Percentiles rank a stretch among this genome's conserved stretches.
phyloP scores from a whole-genome alignment of 2,329 filamentous ascomycete species.

The Calonectria pseudoturangicola region DNA sequence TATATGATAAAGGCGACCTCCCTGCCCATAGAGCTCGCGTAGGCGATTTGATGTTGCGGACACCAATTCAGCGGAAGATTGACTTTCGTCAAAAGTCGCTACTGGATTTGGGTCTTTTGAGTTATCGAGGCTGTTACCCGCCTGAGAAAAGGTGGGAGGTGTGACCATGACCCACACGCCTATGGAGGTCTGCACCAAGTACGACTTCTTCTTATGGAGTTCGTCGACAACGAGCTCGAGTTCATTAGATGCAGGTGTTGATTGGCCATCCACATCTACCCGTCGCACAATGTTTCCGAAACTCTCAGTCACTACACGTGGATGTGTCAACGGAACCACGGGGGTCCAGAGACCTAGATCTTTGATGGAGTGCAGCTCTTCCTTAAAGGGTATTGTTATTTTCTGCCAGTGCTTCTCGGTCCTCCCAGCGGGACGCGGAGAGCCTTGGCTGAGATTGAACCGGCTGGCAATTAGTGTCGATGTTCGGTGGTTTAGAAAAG shows the following conservation, averaged over 20 bases:
- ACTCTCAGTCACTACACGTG: conserved; percentile 77
- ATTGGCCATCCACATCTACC: conserved; percentile 69
- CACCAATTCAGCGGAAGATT: conserved; percentile 48
- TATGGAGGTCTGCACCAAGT: conserved; percentile 66
- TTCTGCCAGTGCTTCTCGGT: conserved; percentile 64
- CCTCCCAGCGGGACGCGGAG: conserved; percentile 51
- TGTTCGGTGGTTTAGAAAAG: conserved; percentile 81
- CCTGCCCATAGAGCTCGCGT: conserved; percentile 61
- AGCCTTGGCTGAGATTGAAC: conserved; percentile 52
- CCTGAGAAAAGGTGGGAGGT: conserved; percentile 61
- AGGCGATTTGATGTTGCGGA: conserved; percentile 55
- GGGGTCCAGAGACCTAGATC: conserved; percentile 63
- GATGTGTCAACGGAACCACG: conserved; percentile 77
- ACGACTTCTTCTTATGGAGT: conserved; percentile 68
- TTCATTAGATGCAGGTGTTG: conserved; percentile 80
- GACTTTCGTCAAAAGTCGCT: conserved; percentile 47
- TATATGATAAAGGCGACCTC: conserved; percentile 67
- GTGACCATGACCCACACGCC: conserved; percentile 85
- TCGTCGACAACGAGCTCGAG: conserved; percentile 79
- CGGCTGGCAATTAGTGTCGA: conserved; percentile 72
- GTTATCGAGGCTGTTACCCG: conserved; percentile 27
- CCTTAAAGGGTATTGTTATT: conserved; percentile 53
- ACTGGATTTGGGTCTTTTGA: conserved; percentile 47
- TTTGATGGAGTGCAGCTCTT: conserved; percentile 47
- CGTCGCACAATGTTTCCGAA: conserved; percentile 88